Evolutionary conservation across 805 yeast genomes (phyloP), one percentile per base, ranked within the genome.

Genomic region (Lachancea lanzarotensis): DNA sequence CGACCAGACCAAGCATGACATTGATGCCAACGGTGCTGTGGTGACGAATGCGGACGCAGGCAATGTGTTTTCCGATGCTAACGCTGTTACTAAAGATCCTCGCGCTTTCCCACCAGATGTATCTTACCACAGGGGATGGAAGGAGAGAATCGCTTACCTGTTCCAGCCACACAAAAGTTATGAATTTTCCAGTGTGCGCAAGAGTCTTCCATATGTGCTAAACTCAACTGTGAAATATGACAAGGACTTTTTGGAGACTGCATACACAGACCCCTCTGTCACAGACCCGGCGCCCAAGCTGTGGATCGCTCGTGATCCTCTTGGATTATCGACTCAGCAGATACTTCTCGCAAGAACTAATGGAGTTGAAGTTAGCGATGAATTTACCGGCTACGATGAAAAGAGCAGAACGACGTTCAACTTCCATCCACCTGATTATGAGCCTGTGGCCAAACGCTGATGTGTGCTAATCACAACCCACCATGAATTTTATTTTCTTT

Each of bases 341-440:
- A 74, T 80, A 50, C 68, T 67, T 30, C 73, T 73, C 51, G 79
- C 84, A 11, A 63, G 71, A n/a, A 79, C 75, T 25, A 70, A 70
- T 39, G 60, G 58, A 30, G 75, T 82, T 19, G 71, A 71, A 47
- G 80, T 81, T 6, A 66, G 71, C 34, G 82, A 83, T 56, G 79
- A 69, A 15, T 71, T 76, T 52, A 81, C 93, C 5, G 60, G 65
- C 4, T 74, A 70, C 49, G 72, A 78, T 52, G 87, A 78, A 37
- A 78, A 80, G 67, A 81, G 79, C 35, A 69, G 69, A 42, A 63
- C 75, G 17, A 61, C 59, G 6, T 80, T 71, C 53, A 68, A 75
- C 22, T 86, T 83, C 33, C 76, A 79, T 43, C 93, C 93, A 41
- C 93, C 93, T 3, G 76, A 76, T 40, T 84, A 77, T 59, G 82